Conservation (phyloP, 1,284 basidiomycete genomes). For the Mycena citricolor region DNA sequence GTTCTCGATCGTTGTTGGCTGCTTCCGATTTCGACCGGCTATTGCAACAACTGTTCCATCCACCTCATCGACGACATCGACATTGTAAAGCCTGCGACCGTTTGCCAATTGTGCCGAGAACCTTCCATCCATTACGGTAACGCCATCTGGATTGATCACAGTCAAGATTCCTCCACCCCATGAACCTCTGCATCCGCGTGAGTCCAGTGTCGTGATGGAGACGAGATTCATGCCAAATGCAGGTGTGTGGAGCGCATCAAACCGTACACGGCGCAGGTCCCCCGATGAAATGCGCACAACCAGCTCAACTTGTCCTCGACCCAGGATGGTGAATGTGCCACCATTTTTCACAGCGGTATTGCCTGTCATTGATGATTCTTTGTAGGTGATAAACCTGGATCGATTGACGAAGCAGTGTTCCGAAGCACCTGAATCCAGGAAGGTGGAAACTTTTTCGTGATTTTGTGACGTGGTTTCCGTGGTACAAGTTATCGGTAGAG, state of each 20-base stretch:
- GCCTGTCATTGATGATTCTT: too few relatives aligned
- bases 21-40: not conserved
- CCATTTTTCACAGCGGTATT: too few relatives aligned
- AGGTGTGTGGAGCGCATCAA: not conserved
- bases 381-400: too few relatives aligned
- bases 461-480: too few relatives aligned
- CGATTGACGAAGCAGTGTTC: too few relatives aligned
- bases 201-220: slow-evolving; percentile 2
- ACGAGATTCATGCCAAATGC: slow-evolving; percentile 8
- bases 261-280: too few relatives aligned
- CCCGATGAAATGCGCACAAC: too few relatives aligned
- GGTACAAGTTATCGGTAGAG: too few relatives aligned
- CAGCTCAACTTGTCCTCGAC: too few relatives aligned
- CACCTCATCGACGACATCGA: not conserved
- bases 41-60: slow-evolving; percentile 1
- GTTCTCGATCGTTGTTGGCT: not conserved
- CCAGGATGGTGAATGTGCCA: too few relatives aligned
- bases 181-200: slow-evolving; percentile 1
- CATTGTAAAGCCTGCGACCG: not conserved
- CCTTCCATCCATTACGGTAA: not conserved
- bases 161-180: slow-evolving; percentile 5
- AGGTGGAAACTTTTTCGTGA: too few relatives aligned
- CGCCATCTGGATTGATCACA: slow-evolving; percentile 1
- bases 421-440: too few relatives aligned
- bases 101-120: not conserved